Evolutionary conservation across 2,329 filamentous ascomycete species (phyloP).

Genomic region (Colletotrichum destructivum): DNA sequence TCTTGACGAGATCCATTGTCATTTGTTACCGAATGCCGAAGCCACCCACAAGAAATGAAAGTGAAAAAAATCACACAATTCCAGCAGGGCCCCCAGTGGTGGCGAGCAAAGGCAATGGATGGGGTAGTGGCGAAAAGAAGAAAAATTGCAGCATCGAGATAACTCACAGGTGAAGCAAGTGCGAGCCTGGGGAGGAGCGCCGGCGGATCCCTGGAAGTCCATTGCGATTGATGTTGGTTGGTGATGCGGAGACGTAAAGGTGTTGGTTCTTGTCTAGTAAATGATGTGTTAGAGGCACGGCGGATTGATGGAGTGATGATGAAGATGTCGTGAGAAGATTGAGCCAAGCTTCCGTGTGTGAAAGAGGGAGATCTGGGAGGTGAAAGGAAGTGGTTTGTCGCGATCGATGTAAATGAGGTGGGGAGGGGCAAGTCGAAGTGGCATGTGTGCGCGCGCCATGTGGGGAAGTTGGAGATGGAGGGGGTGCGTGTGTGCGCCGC

Average conservation of each 20-base stretch:
- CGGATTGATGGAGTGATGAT: not conserved
- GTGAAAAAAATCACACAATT: not conserved
- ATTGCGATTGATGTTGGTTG: slow-evolving; percentile 47
- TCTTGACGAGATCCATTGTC: slow-evolving; percentile 6
- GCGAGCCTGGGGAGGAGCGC: slow-evolving; percentile 49
- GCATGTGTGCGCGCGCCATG: slow-evolving; percentile 42
- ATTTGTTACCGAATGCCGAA: slow-evolving; percentile 23
- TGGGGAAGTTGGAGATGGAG: slow-evolving; percentile 42
- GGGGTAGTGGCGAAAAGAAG: slow-evolving; percentile 1
- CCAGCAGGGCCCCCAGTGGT: not conserved
- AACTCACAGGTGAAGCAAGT: slow-evolving; percentile 68
- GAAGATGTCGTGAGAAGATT: slow-evolving; percentile 19
- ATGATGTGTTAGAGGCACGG: slow-evolving; percentile 21
- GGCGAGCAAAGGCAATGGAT: not conserved
- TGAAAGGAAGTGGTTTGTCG: slow-evolving; percentile 21
- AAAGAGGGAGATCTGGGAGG: slow-evolving; percentile 21
- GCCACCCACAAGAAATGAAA: slow-evolving; percentile 32
- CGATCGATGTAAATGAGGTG: slow-evolving; percentile 30
- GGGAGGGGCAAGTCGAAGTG: slow-evolving; percentile 45
- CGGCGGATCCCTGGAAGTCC: slow-evolving; percentile 51
- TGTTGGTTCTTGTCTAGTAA: slow-evolving; percentile 19
- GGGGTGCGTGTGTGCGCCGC: slow-evolving; percentile 24
- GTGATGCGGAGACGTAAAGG: slow-evolving; percentile 16
- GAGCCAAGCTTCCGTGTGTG: slow-evolving; percentile 33
- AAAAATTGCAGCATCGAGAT: slow-evolving; percentile 28